Percentiles rank a stretch among this genome's conserved stretches.
Evolutionary conservation across 176 grass and related monocot genomes (phyloP).

Genomic region (Calamus simplicifolius): DNA sequence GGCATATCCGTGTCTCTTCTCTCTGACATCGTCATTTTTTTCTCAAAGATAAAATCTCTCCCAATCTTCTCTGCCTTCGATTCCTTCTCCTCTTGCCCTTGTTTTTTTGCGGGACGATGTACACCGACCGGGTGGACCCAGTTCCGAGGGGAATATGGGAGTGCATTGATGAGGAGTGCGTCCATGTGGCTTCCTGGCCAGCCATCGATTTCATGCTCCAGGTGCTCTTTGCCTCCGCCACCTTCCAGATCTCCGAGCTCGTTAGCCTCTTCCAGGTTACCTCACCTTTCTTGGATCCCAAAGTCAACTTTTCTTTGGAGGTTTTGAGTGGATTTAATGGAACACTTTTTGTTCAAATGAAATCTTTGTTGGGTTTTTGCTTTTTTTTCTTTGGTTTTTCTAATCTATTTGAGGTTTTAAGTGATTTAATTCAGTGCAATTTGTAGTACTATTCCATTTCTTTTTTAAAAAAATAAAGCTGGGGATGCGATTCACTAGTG

Average conservation of each 20-base stretch:
- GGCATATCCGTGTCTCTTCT: too few species aligned
- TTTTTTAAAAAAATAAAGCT: too few species aligned
- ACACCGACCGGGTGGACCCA: conserved; percentile 50
- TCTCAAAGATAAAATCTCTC: too few species aligned
- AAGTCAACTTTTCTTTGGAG: neutral
- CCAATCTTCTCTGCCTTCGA: too few species aligned
- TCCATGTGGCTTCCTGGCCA: conserved; percentile 50
- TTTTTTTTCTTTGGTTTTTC: neutral
- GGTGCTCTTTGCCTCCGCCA: conserved; percentile 11
- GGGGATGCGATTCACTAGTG: too few species aligned
- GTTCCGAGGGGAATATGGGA: conserved; percentile 58
- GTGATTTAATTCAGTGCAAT: neutral
- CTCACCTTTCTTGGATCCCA: neutral
- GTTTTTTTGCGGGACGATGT: too few species aligned
- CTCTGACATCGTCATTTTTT: too few species aligned
- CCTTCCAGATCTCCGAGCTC: conserved; percentile 15
- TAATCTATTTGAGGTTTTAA: too few species aligned
- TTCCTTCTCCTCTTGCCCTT: too few species aligned
- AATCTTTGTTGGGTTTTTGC: neutral
- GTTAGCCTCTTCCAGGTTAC: conserved; percentile 13
- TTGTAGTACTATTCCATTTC: too few species aligned
- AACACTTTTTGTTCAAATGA: neutral
- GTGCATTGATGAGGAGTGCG: conserved; percentile 73
- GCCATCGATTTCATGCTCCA: conserved; percentile 16
- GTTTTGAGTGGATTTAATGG: neutral